Percentiles rank a stretch among this genome's conserved stretches.
These are phyloP conservation scores for Pyrenophora teres DNA, from an alignment of 2,329 filamentous ascomycete species.

Conservation along the genomic window DNA sequence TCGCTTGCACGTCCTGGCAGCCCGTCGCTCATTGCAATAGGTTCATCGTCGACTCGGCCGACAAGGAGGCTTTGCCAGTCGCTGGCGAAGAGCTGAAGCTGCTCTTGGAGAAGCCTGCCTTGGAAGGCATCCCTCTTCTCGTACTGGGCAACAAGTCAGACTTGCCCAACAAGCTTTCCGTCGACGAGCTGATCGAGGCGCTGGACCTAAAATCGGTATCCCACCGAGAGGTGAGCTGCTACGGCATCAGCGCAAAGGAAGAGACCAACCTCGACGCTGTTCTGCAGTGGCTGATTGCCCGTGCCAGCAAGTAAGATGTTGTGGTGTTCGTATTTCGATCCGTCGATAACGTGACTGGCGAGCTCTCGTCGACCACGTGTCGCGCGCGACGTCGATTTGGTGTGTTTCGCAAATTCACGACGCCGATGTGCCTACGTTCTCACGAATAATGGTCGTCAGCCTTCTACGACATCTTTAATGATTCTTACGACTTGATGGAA, in stretches of 20 bases:
- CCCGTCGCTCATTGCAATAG: constrained; percentile 49
- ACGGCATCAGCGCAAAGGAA: constrained; percentile 97
- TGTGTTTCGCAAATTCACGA: constrained; percentile 37
- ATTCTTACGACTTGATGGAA: constrained; percentile 59
- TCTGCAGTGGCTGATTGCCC: constrained; percentile 92
- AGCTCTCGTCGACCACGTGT: constrained; percentile 27
- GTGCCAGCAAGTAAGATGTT: constrained; percentile 60
- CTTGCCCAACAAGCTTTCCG: constrained; percentile 83
- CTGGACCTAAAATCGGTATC: constrained; percentile 88
- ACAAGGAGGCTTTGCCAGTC: constrained; percentile 76
- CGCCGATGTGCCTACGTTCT: constrained; percentile 44
- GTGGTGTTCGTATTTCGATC: constrained; percentile 18
- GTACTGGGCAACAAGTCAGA: constrained; percentile 98
- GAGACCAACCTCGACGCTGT: constrained; percentile 98
- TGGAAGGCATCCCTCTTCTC: constrained; percentile 88
- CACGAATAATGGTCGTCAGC: constrained; percentile 44
- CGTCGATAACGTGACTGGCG: constrained; percentile 32
- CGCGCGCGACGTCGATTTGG: constrained; percentile 24
- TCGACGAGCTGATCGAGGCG: constrained; percentile 93
- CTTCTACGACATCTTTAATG: constrained; percentile 54
- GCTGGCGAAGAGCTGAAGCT: constrained; percentile 92
- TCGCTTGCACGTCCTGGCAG: constrained; percentile 15
- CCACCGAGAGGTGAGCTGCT: constrained; percentile 94
- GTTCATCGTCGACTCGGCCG: constrained; percentile 97
- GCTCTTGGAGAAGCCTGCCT: constrained; percentile 79